A percentile compares a stretch with the other conserved stretches of the same genome.
Conservation (phyloP, 116 monocot species). For the Papilionanthe hybrid region DNA sequence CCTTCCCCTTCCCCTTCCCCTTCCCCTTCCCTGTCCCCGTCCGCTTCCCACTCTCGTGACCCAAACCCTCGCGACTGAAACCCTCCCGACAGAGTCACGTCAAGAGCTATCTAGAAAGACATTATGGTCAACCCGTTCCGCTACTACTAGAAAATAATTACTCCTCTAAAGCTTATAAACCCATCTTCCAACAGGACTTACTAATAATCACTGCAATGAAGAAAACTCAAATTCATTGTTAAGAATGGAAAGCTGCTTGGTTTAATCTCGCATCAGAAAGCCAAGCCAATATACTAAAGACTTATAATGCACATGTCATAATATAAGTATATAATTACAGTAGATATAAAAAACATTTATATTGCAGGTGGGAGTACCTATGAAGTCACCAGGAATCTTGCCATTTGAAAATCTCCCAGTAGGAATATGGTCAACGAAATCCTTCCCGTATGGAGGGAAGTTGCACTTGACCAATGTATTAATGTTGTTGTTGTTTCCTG, state of each 20-base stretch:
- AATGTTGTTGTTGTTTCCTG: slow-evolving; percentile 65
- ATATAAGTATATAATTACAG: neutral
- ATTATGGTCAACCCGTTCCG: slow-evolving; percentile 27
- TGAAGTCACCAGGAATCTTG: slow-evolving; percentile 47
- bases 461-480: slow-evolving; percentile 33
- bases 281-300: no score
- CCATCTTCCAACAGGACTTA: no score
- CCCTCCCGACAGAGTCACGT: slow-evolving; percentile 70
- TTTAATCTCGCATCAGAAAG: no score
- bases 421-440: slow-evolving; percentile 36
- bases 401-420: slow-evolving; percentile 79
- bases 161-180: no score
- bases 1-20: no score
- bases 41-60: no score
- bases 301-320: no score
- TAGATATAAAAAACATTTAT: neutral
- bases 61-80: slow-evolving; percentile 4
- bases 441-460: slow-evolving; percentile 66
- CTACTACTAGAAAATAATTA: no score
- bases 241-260: no score
- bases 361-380: slow-evolving; percentile 29
- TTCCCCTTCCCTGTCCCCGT: slow-evolving; percentile 40
- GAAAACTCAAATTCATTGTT: no score
- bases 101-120: no score
- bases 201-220: no score